A percentile compares a stretch with the other conserved stretches of the same genome.
Conservation (phyloP, 2,329 filamentous ascomycete genomes). For the Alternaria atra region DNA sequence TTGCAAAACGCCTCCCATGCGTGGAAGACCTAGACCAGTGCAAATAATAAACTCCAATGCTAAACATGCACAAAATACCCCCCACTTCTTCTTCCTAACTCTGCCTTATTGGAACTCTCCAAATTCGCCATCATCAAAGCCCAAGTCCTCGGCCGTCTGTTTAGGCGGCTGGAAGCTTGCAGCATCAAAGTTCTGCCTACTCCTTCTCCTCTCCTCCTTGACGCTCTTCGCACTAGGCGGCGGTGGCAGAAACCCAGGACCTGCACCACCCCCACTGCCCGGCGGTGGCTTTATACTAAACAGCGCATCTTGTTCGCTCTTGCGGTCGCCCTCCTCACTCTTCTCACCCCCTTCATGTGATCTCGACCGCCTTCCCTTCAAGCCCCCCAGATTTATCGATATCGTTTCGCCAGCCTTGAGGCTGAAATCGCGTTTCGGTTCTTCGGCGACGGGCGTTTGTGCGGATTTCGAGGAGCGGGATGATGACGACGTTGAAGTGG, state of each 20-base stretch:
- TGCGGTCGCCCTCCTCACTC: constrained; percentile 38
- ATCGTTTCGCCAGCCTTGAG: constrained; percentile 92
- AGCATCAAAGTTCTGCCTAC: constrained; percentile 55
- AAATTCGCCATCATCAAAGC: constrained; percentile 89
- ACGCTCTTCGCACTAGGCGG: constrained; percentile 70
- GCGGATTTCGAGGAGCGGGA: constrained; percentile 1
- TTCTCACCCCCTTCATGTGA: constrained; percentile 53
- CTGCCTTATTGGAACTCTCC: constrained; percentile 74
- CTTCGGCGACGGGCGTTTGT: constrained; percentile 49
- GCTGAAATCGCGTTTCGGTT: constrained; percentile 76
- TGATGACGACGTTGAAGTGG: constrained; percentile 21
- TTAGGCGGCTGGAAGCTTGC: constrained; percentile 17
- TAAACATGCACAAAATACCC: constrained; percentile 18
- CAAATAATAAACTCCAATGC: constrained; percentile 29
- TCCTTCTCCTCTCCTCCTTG: constrained; percentile 67
- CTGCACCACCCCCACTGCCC: constrained; percentile 38
- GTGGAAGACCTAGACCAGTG: constrained; percentile 16
- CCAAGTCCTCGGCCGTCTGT: constrained; percentile 67
- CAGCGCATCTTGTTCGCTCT: constrained; percentile 57
- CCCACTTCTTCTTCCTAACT: not conserved
- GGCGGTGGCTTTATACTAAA: constrained; percentile 82
- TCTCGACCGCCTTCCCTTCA: constrained; percentile 58
- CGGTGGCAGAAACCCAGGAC: constrained; percentile 65
- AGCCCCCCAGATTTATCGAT: constrained; percentile 75
- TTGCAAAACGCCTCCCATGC: constrained; percentile 33